Evolutionary conservation across 1,139 yeast genomes (phyloP), one percentile per base, ranked within the genome.

Genomic region (Lodderomyces jiufengensis): DNA sequence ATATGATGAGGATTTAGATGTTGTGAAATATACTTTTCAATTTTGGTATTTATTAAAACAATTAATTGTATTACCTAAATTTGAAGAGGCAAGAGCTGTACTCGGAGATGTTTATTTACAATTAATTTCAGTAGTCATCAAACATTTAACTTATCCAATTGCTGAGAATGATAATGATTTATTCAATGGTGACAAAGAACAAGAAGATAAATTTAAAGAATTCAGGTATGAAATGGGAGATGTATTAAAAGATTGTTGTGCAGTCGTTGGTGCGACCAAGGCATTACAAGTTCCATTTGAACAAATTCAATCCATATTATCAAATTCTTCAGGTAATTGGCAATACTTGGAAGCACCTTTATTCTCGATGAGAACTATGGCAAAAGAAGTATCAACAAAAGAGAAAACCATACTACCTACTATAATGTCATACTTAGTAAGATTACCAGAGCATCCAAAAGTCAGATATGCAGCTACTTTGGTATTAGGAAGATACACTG

Each of bases 141-240:
- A 63, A 30, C 95, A 84, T 54, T 66, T 94, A 45, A 77, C 79
- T 37, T 90, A 90, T 56, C 98, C 97, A 7, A 57, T 66, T 11
- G 70, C 64, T 3, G 59, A 56, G 2, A 60, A 64, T 37, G 69
- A 67, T 21, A 56, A 61, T 33, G 54, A 61, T 37, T 55, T 76
- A 29, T 80, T 81, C 46, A 68, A 66, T 30, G 81, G 80, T 25
- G 82, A 80, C 50, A 73, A 72, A 43, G 97, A 88, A 57, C 85
- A 79, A 40, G 96, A 88, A 55, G 99, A 92, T 53, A 86, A 86
- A 56, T 94, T 94, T 57, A 81, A 86, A 51, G 95, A 87, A 38
- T 92, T 90, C 60, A 73, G 99, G 51, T 94, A 92, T 59, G 96
- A 88, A 44, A 86, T 92, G 85, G 97, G 97, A 22, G 97, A 92